Base-by-base conservation (phyloP, 805 yeast species). In the Saturnispora dispora region DNA sequence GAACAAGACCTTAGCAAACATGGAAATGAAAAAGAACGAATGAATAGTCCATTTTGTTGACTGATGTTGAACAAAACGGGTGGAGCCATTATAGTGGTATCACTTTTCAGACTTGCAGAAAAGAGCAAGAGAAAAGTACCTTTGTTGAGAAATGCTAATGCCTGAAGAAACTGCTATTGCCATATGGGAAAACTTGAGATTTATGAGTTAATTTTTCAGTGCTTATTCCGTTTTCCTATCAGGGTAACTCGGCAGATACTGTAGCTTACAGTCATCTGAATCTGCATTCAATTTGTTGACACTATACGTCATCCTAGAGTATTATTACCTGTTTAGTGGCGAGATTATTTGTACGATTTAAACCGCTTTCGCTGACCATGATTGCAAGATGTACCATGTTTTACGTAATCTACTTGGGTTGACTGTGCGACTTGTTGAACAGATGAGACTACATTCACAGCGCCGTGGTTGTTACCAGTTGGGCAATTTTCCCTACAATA, bases 11-110 rank as follows among this genome's bases (percentile, higher is more conserved):
- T 40, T 10, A 10, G 27, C n/a, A n/a, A 17, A 11, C 11, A 25
- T 27, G n/a, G 79, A 15, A 36, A 2, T 22, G 22, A 25, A 36
- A 45, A 48, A 41, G 7, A n/a, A 22, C 15, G 22, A 41, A 42
- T 18, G 36, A 30, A 60, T 61, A 63, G 15, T 30, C 15, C 13
- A 30, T 30, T 30, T 30, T 30, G 33, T 30, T 30, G 33, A 30
- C 13, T 13, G 15, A 30, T 13, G 15, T 11, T 5, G 5, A 10
- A 30, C 10, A 9, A 11, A 30, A 30, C 33, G 33, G 33, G 33
- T 30, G 33, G 33, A 11, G 15, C 33, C 15, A 30, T 30, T 13
- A 11, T 11, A 30, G 10, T 30, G 15, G 33, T 30, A 13, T 30
- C 33, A 30, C 15, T 30, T 30, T 30, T 30, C 1, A 30, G 15